Conservation (phyloP, 495 filamentous ascomycete species). For the Stereocaulon alpinum region DNA sequence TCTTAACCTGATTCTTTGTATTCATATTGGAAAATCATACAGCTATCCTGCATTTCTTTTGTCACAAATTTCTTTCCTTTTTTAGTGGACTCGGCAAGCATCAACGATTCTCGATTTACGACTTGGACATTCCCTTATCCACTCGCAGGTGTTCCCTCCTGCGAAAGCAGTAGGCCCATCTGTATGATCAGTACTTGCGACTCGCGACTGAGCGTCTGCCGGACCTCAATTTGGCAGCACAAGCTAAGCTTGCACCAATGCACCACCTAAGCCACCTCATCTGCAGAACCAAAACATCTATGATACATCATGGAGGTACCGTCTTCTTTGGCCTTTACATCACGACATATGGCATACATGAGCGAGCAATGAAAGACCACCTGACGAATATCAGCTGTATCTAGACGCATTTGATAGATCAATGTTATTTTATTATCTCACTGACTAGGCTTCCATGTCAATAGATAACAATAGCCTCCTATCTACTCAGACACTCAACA, state of each 20-base stretch:
- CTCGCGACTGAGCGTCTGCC: constrained; percentile 1
- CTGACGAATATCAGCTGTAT: constrained; percentile 4
- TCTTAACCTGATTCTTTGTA: constrained; percentile 5
- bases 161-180: background rate
- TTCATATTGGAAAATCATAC: constrained; percentile 4
- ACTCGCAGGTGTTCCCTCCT: constrained; percentile 1
- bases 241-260: background rate
- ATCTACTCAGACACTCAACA: no score
- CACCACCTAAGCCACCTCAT: background rate
- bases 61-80: constrained; percentile 2
- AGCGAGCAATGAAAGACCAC: constrained; percentile 6
- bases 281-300: background rate
- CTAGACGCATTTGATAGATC: constrained; percentile 16
- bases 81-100: background rate
- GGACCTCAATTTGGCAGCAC: constrained; percentile 1
- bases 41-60: background rate
- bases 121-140: constrained; percentile 3
- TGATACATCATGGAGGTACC: constrained; percentile 1
- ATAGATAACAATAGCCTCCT: no score
- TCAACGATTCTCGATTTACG: constrained; percentile 1
- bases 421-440: background rate
- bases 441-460: no score
- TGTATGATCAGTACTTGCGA: background rate
- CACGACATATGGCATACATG: background rate
- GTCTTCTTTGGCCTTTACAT: background rate